Conservation (phyloP, 73 alveolate species). For the Halteria grandinella region DNA sequence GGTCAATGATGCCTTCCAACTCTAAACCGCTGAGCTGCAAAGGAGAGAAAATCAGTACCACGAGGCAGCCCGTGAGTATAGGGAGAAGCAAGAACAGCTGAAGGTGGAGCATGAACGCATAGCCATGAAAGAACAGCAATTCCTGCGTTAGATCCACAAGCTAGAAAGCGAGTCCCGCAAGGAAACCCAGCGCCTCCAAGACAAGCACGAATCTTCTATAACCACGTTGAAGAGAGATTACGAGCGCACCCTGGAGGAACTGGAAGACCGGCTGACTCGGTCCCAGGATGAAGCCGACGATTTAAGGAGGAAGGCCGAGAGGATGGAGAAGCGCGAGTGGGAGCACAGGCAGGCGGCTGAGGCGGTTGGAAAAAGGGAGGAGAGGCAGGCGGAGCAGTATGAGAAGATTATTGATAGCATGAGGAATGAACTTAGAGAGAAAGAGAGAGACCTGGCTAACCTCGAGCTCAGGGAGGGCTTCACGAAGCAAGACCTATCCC, state of each 20-base stretch:
- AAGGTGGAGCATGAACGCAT: slow-evolving; percentile 58
- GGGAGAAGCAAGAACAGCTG: slow-evolving; percentile 57
- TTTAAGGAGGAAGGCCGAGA: slow-evolving; percentile 17
- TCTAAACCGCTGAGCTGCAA: slow-evolving; percentile 25
- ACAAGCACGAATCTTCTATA: slow-evolving; percentile 46
- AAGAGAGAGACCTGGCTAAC: slow-evolving; percentile 37
- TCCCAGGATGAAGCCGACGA: slow-evolving; percentile 50
- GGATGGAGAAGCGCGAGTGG: slow-evolving; percentile 32
- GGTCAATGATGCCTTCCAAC: slow-evolving; percentile 45
- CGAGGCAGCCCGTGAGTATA: slow-evolving; percentile 40
- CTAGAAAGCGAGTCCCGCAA: slow-evolving; percentile 8
- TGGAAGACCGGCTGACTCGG: slow-evolving; percentile 49
- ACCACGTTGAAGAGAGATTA: slow-evolving; percentile 27
- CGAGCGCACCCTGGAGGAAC: slow-evolving; percentile 33
- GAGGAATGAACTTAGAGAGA: slow-evolving; percentile 33
- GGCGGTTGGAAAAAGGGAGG: slow-evolving; percentile 30
- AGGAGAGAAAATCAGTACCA: slow-evolving; percentile 30
- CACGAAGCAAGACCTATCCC: not conserved
- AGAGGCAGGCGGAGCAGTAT: slow-evolving; percentile 7
- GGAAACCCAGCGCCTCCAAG: slow-evolving; percentile 50
- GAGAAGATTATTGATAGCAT: slow-evolving; percentile 50
- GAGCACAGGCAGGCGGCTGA: slow-evolving; percentile 19
- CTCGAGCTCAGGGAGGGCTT: slow-evolving; percentile 43
- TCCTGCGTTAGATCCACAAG: slow-evolving; percentile 42
- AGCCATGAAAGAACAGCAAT: slow-evolving; percentile 65